Evolutionary conservation across 2,329 filamentous ascomycete genomes (phyloP).

Genomic region (Botrytis pseudocinerea): DNA sequence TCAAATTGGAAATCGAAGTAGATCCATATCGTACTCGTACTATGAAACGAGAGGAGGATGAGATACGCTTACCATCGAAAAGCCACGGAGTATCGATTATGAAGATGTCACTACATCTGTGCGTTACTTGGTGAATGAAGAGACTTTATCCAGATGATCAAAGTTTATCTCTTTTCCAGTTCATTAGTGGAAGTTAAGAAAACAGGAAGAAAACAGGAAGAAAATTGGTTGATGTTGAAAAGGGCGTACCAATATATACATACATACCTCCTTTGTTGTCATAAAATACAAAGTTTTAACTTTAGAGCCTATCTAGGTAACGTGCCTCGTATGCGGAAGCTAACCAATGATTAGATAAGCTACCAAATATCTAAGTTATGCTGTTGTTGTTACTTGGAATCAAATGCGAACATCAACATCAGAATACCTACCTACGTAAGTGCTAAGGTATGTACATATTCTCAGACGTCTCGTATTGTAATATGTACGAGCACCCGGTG

Average conservation of each 20-base stretch:
- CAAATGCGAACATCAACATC: not conserved
- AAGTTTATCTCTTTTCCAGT: not conserved
- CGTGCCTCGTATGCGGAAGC: not conserved
- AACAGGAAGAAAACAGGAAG: not conserved
- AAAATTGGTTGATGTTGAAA: not conserved
- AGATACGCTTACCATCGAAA: not conserved
- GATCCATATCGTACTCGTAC: not conserved
- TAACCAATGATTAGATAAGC: not conserved
- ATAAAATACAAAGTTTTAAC: not conserved
- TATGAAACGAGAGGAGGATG: not conserved
- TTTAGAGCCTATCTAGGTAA: not conserved
- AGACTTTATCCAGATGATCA: not conserved
- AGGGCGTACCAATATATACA: not conserved
- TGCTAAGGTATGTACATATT: not conserved
- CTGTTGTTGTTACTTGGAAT: not conserved
- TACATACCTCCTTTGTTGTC: no score
- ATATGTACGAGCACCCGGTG: not conserved
- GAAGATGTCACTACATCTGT: slow-evolving; percentile 15
- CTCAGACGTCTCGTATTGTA: not conserved
- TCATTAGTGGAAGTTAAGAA: not conserved
- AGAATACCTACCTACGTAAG: not conserved
- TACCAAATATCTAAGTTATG: not conserved
- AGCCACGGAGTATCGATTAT: not conserved
- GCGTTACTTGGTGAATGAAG: not conserved
- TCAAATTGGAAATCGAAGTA: not conserved